Percentiles rank a stretch among this genome's conserved stretches.
Evolutionary conservation across 805 yeast species (phyloP).

Genomic region (Sugiyamaella mastotermitis): DNA sequence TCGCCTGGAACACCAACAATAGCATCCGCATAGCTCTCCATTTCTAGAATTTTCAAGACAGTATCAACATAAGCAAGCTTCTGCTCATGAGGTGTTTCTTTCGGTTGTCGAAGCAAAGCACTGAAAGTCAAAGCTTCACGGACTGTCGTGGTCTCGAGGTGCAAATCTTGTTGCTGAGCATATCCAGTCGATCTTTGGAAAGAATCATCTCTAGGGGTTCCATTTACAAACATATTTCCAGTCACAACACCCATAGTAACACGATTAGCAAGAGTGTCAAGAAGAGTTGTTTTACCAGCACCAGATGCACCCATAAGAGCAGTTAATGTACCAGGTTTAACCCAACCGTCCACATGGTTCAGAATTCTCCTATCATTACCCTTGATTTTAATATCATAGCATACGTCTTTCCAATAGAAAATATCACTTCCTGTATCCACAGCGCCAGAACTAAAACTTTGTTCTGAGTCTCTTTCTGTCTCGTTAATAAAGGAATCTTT

Average conservation of each 20-base stretch:
- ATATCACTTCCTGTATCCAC: constrained; percentile 29
- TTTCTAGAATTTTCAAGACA: constrained; percentile 55
- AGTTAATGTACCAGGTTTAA: constrained; percentile 74
- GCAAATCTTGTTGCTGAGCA: constrained; percentile 74
- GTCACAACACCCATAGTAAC: constrained; percentile 65
- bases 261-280: constrained; percentile 66
- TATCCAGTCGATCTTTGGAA: constrained; percentile 66
- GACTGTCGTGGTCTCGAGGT: constrained; percentile 58
- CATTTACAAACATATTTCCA: constrained; percentile 63
- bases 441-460: constrained; percentile 4
- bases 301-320: constrained; percentile 77
- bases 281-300: constrained; percentile 73
- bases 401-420: constrained; percentile 73
- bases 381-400: constrained; percentile 57
- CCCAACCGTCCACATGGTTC: constrained; percentile 72
- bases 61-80: constrained; percentile 63
- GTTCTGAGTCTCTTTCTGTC: constrained; percentile 4
- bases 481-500: constrained; percentile 2
- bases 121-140: constrained; percentile 66
- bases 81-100: constrained; percentile 43
- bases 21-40: constrained; percentile 63
- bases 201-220: constrained; percentile 51
- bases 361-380: constrained; percentile 51
- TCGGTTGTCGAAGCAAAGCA: constrained; percentile 64
- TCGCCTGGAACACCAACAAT: constrained; percentile 70